Evolutionary conservation across 2,329 filamentous ascomycete species (phyloP), one percentile per base, ranked within the genome.

Genomic region (Coniochaeta sp.): DNA sequence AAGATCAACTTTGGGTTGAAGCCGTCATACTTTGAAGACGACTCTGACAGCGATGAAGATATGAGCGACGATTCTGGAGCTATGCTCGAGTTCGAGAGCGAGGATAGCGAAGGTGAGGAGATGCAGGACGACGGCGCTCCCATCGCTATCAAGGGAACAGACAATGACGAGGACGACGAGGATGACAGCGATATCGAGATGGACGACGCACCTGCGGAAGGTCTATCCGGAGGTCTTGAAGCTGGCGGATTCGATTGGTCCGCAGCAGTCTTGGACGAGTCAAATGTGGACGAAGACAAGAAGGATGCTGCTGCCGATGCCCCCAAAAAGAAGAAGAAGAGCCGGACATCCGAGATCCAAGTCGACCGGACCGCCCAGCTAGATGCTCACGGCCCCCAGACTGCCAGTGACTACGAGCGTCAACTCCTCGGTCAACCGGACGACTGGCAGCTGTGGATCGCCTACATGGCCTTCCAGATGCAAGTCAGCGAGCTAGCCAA

Each of bases 381-480:
- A 12, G 92, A 97, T 72, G 86, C 84, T 55, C 86, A 93, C 67
- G 93, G 93, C 0, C 95, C 95, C 1, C 92, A 96, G 71, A 93
- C 91, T 1, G 84, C 90, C 17, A 90, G 89, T 64, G 96, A 99
- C 74, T 99, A 92, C 73, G 96, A 99, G 76, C 89, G 95, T 66
- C 86, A 97, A 26, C 84, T 99, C 47, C 85, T 99, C 24, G 91
- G 92, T 60, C 90, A 96, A 71, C 92, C 95, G 2, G 92, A 98
- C 76, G 93, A 90, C n/a, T 96, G 93, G 0, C 81, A 89, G 63
- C 83, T 98, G 31, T 99, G 95, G 95, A 90, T 97, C 59, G 85
- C 91, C 65, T 99, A 99, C 77, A 98, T 99, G 91, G 92, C 93
- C n/a, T 96, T 96, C 82, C 91, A 98, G 75, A 88, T 97, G 73